Evolutionary conservation across 2,329 filamentous ascomycete species (phyloP).

Genomic region (Thelonectria rubi): DNA sequence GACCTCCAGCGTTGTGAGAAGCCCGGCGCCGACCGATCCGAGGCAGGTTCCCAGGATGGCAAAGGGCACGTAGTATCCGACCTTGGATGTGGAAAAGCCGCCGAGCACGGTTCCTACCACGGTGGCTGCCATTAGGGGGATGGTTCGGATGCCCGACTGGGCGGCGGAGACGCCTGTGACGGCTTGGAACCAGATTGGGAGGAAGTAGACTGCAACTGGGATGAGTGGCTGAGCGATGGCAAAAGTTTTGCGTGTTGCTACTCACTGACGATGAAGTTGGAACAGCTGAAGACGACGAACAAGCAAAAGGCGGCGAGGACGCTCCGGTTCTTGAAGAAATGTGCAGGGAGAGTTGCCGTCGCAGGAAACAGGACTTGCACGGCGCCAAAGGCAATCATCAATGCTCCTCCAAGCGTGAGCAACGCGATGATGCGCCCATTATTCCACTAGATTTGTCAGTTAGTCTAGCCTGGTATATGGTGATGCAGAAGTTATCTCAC

Average conservation of each 20-base stretch:
- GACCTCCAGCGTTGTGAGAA: conserved; percentile 50
- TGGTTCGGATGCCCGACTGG: conserved; percentile 35
- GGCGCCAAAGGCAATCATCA: background rate
- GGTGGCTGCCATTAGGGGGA: conserved; percentile 37
- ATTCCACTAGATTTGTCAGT: background rate
- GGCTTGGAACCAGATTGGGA: conserved; percentile 61
- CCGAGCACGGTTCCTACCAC: conserved; percentile 34
- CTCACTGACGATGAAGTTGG: background rate
- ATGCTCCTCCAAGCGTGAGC: background rate
- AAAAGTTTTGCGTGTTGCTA: background rate
- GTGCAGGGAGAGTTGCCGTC: background rate
- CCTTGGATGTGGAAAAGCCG: conserved; percentile 32
- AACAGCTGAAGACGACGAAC: background rate
- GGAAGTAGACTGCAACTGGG: conserved; percentile 49
- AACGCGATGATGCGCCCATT: background rate
- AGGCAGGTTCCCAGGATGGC: conserved; percentile 47
- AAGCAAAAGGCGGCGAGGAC: background rate
- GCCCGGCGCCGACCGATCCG: conserved; percentile 48
- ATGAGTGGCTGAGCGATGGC: background rate
- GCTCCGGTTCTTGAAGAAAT: background rate
- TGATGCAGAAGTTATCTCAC: conserved; percentile 22
- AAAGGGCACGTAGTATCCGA: conserved; percentile 52
- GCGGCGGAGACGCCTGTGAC: conserved; percentile 46
- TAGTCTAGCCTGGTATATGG: background rate
- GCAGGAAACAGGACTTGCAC: background rate